phyloP scores from a whole-genome alignment of 345 rosid genomes.

The Linum trigynum region DNA sequence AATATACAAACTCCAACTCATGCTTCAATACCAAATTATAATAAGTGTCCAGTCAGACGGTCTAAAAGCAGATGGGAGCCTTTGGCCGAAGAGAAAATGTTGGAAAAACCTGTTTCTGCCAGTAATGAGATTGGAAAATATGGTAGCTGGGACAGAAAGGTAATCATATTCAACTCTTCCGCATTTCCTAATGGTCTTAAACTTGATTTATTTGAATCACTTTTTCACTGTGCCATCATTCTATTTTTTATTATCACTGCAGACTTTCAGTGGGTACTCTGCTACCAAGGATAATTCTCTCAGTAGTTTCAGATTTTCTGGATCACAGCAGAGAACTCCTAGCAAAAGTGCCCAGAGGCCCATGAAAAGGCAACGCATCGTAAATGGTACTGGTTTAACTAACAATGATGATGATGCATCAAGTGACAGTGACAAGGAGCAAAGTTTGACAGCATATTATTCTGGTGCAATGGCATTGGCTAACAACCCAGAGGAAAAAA shows the following conservation, averaged over 20 bases:
- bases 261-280: constrained; percentile 35
- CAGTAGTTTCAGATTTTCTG: constrained; percentile 29
- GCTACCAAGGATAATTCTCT: constrained; percentile 43
- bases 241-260: constrained; percentile 14
- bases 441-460: constrained; percentile 57
- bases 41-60: constrained; percentile 63
- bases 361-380: constrained; percentile 63
- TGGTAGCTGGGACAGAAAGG: constrained; percentile 68
- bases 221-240: not conserved
- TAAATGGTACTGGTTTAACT: constrained; percentile 32
- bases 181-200: not conserved
- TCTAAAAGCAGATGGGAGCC: constrained; percentile 99
- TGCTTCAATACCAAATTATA: constrained; percentile 28
- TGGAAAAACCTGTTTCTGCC: constrained; percentile 35
- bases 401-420: constrained; percentile 59
- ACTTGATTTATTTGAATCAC: not conserved
- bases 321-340: constrained; percentile 39
- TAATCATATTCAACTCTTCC: not conserved
- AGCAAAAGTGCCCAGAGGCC: constrained; percentile 53
- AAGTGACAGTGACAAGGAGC: constrained; percentile 97
- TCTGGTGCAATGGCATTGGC: constrained; percentile 63
- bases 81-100: constrained; percentile 50
- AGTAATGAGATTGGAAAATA: constrained; percentile 35
- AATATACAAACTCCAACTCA: constrained; percentile 30
- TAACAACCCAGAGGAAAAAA: constrained; percentile 77